Evolutionary conservation across 2,329 filamentous ascomycete genomes (phyloP).

Genomic region (Stemphylium beticola): DNA sequence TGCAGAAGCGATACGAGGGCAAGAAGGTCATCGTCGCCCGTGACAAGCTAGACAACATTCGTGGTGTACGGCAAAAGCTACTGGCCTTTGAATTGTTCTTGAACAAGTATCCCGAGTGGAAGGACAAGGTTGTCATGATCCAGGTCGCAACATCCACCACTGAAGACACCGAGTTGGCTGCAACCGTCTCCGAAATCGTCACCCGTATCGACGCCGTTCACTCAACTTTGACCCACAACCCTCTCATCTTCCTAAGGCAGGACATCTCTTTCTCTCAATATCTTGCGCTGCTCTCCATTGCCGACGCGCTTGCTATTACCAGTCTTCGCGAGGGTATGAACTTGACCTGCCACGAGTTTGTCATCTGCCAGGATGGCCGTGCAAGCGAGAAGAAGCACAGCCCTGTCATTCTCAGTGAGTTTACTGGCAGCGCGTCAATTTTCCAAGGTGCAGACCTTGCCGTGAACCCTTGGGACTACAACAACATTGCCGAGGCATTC

Average conservation of each 20-base stretch:
- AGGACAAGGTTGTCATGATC: conserved; percentile 84
- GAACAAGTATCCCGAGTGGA: conserved; percentile 90
- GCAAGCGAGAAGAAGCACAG: conserved; percentile 77
- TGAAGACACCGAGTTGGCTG: conserved; percentile 85
- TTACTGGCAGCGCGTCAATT: conserved; percentile 87
- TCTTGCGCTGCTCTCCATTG: conserved; percentile 86
- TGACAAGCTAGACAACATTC: conserved; percentile 91
- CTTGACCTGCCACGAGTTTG: conserved; percentile 89
- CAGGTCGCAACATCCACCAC: conserved; percentile 92
- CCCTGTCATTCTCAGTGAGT: conserved; percentile 90
- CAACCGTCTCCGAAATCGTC: conserved; percentile 90
- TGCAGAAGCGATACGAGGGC: conserved; percentile 82
- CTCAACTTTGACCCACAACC: conserved; percentile 89
- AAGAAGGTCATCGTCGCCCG: conserved; percentile 92
- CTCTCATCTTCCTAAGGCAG: conserved; percentile 91
- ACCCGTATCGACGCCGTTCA: conserved; percentile 91
- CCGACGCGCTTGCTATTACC: conserved; percentile 91
- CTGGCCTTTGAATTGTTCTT: conserved; percentile 91
- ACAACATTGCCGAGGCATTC: conserved; percentile 85
- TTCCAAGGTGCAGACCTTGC: conserved; percentile 81
- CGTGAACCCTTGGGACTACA: conserved; percentile 96
- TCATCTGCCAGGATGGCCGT: conserved; percentile 89
- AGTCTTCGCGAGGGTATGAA: conserved; percentile 98
- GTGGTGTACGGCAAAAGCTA: conserved; percentile 91
- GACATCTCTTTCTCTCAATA: conserved; percentile 94